Base-by-base conservation (phyloP, 371 early-diverging fungal species). In the Mortierella sp. region DNA sequence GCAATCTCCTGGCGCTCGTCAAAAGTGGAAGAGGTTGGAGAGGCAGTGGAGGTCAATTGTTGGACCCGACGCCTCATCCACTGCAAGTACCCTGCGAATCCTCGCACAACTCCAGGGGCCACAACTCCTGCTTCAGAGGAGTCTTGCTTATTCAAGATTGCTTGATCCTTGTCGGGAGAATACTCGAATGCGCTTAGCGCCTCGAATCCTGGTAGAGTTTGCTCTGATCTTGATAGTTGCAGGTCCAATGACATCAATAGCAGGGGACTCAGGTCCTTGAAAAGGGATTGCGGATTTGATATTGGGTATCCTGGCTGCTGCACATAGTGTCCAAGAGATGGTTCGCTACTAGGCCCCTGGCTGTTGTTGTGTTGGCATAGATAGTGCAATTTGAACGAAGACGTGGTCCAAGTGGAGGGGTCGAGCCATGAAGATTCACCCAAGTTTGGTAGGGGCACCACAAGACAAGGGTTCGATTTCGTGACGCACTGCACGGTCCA, bases 21-120 rank as follows among this genome's bases (percentile, higher is more conserved):
- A 14, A 7, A 2, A 31, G 12, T 28, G 18, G 28, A 51, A 30
- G 52, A 31, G 18, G 51, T 2, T 28, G n/a, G n/a, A 34, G 7
- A 7, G 51, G 52, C 28, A 30, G 16, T 31, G 52, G 28, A 16
- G 31, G 28, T 51, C 52, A 13, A 28, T 10, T 10, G 34, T 34
- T 34, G 13, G n/a, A 51, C 16, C 5, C 52, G 52, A 30, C 52
- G 52, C n/a, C n/a, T 51, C 31, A 51, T 51, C 52, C 52, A 51
- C 31, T 19, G 52, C 27, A 27, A 9, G 31, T 51, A 51, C 14
- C 16, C 52, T 30, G 18, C n/a, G 31, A 24, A 31, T 14, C 49
- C 49, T 24, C 4, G n/a, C 3, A 23, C 14, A 4, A 24, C 24
- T 24, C 49, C 14, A 13, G 21, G 49, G 13, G n/a, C 24, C 26